These are phyloP conservation scores for Draba incana DNA, from an alignment of 345 rosid genomes.

Conservation along the genomic window DNA sequence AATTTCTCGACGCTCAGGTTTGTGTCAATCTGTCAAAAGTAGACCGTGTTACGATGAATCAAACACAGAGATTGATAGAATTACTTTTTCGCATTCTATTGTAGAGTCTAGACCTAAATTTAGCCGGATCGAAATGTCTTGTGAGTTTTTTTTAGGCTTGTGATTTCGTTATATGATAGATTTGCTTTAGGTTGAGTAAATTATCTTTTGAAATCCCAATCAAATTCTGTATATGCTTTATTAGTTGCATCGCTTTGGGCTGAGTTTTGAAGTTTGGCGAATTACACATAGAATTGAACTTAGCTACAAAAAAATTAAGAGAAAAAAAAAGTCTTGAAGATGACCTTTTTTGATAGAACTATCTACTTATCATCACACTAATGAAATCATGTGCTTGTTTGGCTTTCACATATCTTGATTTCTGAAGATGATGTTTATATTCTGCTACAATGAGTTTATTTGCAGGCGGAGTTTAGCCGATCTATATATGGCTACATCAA, in stretches of 20 bases:
- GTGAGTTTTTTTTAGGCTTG: neutral
- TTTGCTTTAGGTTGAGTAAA: neutral
- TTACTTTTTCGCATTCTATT: neutral
- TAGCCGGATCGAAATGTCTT: neutral
- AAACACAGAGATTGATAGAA: neutral
- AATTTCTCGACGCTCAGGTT: constrained; percentile 9
- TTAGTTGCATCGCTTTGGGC: neutral
- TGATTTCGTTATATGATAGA: neutral
- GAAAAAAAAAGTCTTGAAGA: neutral
- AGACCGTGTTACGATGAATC: neutral
- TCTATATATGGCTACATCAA: constrained; percentile 60
- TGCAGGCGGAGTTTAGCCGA: constrained; percentile 17
- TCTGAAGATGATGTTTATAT: neutral
- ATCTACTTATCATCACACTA: constrained; percentile 2
- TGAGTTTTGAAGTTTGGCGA: neutral
- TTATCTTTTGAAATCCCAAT: neutral
- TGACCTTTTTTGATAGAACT: neutral
- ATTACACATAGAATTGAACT: no score
- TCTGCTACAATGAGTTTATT: neutral
- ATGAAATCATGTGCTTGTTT: neutral
- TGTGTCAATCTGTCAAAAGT: neutral
- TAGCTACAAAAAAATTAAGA: no score
- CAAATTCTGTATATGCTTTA: neutral
- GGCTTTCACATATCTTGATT: constrained; percentile 9
- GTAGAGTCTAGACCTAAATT: constrained; percentile 3